Evolutionary conservation across 306 rosid species (phyloP).

Genomic region (Trifolium subterraneum): DNA sequence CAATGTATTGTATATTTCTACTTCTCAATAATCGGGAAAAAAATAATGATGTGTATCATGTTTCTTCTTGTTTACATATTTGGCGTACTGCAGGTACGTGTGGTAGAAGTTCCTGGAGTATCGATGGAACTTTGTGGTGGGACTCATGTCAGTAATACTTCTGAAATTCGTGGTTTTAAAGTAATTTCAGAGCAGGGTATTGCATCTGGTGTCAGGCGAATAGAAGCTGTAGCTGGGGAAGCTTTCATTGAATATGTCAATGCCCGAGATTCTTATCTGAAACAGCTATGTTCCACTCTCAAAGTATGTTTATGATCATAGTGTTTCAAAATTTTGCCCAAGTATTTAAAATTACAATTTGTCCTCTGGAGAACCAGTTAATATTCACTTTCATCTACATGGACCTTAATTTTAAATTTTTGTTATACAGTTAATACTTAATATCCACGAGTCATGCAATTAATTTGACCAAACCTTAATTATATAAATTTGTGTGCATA

Average conservation of each 20-base stretch:
- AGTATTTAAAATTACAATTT: conserved; percentile 14
- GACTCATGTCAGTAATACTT: conserved; percentile 86
- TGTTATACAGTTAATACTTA: conserved; percentile 19
- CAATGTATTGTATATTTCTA: conserved; percentile 19
- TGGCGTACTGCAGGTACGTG: conserved; percentile 77
- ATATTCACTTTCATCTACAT: conserved; percentile 33
- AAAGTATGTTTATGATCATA: conserved; percentile 62
- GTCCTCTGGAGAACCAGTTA: conserved; percentile 9
- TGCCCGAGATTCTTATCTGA: conserved; percentile 80
- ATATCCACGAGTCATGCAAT: conserved; percentile 23
- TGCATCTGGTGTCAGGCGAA: conserved; percentile 94
- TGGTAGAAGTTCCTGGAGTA: conserved; percentile 94
- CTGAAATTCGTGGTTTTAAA: conserved; percentile 94
- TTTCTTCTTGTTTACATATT: conserved; percentile 30
- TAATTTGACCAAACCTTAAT: conserved; percentile 18
- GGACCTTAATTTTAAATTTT: neutral
- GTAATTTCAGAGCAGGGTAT: conserved; percentile 93
- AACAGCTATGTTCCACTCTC: conserved; percentile 79
- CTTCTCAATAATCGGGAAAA: conserved; percentile 27
- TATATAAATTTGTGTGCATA: neutral
- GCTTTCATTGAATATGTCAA: conserved; percentile 85
- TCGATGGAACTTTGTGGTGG: conserved; percentile 99
- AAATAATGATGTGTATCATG: conserved; percentile 19
- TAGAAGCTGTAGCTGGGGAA: conserved; percentile 98
- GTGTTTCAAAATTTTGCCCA: conserved; percentile 21